Percentiles rank a stretch among this genome's conserved stretches.
Conservation (phyloP, 768 basidiomycete species). For the Rhodotorula sphaerocarpa region DNA sequence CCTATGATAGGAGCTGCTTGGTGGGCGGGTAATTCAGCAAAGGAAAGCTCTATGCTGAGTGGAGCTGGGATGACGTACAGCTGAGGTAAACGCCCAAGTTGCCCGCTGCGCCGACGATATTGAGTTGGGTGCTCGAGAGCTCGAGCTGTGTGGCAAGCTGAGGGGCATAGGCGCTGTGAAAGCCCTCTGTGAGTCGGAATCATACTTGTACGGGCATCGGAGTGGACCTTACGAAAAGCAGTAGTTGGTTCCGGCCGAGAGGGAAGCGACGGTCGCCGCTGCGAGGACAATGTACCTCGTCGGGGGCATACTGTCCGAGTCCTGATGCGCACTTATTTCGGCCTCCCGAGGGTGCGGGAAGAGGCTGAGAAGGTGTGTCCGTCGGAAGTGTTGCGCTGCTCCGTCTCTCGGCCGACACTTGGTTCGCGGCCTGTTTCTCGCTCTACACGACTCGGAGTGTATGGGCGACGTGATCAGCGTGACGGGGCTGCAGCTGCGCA, state of each 20-base stretch:
- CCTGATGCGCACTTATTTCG: too few species aligned
- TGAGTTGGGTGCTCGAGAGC: constrained; percentile 16
- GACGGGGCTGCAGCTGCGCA: constrained; percentile 41
- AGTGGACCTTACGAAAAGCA: constrained; percentile 12
- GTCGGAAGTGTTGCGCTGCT: too few species aligned
- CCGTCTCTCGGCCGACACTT: too few species aligned
- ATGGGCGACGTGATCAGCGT: constrained; percentile 42
- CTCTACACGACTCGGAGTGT: too few species aligned
- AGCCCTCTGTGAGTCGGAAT: too few species aligned
- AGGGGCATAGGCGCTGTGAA: constrained; percentile 21
- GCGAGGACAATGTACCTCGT: constrained; percentile 2
- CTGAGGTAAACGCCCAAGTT: constrained; percentile 32
- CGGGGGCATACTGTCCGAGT: too few species aligned
- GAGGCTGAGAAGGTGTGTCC: too few species aligned
- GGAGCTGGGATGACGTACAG: background rate
- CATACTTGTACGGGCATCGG: background rate
- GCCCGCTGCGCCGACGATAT: constrained; percentile 17
- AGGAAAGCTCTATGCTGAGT: too few species aligned
- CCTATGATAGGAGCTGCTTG: constrained; percentile 18
- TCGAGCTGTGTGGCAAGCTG: constrained; percentile 11
- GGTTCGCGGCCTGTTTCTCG: too few species aligned
- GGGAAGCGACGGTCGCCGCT: background rate
- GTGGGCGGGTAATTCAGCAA: too few species aligned
- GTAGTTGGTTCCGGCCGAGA: constrained; percentile 24
- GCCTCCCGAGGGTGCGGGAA: too few species aligned